Evolutionary conservation across 148 eudicot species (phyloP).

Genomic region (Rheum nobile): DNA sequence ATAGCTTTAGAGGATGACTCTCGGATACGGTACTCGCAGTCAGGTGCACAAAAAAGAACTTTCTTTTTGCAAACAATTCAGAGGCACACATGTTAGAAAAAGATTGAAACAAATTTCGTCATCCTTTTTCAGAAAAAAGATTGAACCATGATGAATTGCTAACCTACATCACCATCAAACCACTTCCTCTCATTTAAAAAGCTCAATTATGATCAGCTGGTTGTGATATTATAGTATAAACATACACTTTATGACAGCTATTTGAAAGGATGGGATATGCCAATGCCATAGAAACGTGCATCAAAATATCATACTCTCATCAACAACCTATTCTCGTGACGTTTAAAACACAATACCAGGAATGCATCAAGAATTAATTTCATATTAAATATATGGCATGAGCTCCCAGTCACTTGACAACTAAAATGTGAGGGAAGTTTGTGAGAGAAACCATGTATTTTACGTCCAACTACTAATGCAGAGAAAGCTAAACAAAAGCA

Average conservation of each 20-base stretch:
- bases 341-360: not conserved
- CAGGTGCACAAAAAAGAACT: not conserved
- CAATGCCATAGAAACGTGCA: not conserved
- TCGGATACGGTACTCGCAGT: not conserved
- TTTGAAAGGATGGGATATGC: not conserved
- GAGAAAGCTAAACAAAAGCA: not conserved
- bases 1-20: not conserved
- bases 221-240: not conserved
- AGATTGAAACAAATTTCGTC: not conserved
- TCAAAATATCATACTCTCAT: not conserved
- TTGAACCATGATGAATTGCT: not conserved
- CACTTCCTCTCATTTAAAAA: not conserved
- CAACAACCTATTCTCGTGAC: not conserved
- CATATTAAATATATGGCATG: not conserved
- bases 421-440: not conserved
- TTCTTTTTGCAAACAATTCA: not conserved
- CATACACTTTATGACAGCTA: not conserved
- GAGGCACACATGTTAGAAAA: not conserved
- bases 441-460: not conserved
- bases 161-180: not conserved
- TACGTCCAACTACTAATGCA: not conserved
- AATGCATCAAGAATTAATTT: not conserved
- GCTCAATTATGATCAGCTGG: not conserved
- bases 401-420: not conserved
- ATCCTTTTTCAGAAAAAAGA: not conserved